phyloP scores from a whole-genome alignment of 345 rosid genomes.

The Gossypium raimondii region DNA sequence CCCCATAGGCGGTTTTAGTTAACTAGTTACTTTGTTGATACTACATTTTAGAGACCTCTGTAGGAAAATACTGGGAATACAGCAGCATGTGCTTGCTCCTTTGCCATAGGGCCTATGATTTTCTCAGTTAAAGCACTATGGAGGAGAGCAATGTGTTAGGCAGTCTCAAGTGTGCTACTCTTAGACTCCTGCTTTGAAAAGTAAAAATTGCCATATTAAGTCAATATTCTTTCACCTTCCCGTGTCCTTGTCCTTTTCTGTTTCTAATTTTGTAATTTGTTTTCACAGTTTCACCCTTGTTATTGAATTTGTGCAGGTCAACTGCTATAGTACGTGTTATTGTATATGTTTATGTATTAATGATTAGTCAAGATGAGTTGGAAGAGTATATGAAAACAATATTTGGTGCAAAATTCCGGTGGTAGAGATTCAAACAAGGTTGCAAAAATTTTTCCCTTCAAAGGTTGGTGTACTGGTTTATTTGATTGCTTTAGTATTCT shows the following conservation, averaged over 20 bases:
- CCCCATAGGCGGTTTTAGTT: constrained; percentile 7
- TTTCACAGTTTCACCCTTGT: background rate
- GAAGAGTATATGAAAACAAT: constrained; percentile 20
- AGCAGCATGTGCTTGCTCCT: background rate
- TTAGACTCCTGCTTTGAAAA: background rate
- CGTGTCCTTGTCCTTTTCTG: background rate
- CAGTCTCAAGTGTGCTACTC: constrained; percentile 32
- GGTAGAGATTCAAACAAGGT: background rate
- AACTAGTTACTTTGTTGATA: constrained; percentile 17
- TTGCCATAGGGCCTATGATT: background rate
- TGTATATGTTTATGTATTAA: constrained; percentile 3
- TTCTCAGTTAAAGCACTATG: constrained; percentile 10
- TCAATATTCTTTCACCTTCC: background rate
- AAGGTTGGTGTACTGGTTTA: constrained; percentile 26
- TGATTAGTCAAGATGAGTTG: constrained; percentile 21
- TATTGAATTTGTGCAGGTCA: constrained; percentile 20
- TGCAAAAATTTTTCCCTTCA: background rate
- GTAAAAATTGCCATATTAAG: background rate
- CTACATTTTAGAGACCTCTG: constrained; percentile 18
- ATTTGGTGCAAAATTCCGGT: background rate
- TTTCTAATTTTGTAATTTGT: background rate
- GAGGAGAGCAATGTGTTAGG: background rate
- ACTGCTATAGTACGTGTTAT: constrained; percentile 3
- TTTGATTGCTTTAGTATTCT: background rate
- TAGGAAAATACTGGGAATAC: constrained; percentile 14